These are phyloP conservation scores for Cladosporium colombiae DNA, from an alignment of 2,329 filamentous ascomycete genomes.

Conservation along the genomic window DNA sequence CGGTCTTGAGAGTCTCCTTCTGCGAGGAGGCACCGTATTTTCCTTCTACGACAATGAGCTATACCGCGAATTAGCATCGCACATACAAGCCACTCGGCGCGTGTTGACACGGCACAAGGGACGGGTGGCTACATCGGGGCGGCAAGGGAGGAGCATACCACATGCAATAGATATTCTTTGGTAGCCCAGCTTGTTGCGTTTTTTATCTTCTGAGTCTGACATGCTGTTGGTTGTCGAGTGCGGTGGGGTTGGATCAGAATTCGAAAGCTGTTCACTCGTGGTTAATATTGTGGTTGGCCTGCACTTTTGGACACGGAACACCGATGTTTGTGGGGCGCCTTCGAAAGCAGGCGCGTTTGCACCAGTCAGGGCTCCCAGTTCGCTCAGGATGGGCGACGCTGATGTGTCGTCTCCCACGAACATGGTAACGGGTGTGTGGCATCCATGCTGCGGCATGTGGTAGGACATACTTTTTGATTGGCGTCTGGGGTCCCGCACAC, in stretches of 20 bases:
- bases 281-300: constrained; percentile 42
- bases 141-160: constrained; percentile 54
- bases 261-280: constrained; percentile 44
- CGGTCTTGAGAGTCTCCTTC: constrained; percentile 71
- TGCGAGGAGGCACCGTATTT: constrained; percentile 85
- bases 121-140: neutral
- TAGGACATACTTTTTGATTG: constrained; percentile 20
- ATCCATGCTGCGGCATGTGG: constrained; percentile 10
- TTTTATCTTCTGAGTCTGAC: constrained; percentile 60
- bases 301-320: constrained; percentile 22
- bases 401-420: constrained; percentile 6
- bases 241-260: constrained; percentile 46
- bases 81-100: constrained; percentile 20
- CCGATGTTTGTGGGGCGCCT: constrained; percentile 15
- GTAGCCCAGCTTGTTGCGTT: constrained; percentile 90
- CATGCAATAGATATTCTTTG: constrained; percentile 94
- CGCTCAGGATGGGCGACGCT: constrained; percentile 4
- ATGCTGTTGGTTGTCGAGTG: constrained; percentile 48
- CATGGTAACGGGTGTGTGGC: constrained; percentile 5
- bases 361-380: constrained; percentile 1
- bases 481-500: constrained; percentile 12
- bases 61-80: constrained; percentile 22
- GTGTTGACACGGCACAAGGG: constrained; percentile 15
- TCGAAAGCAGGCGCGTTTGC: constrained; percentile 11
- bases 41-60: constrained; percentile 91